These are phyloP conservation scores for Phaeosphaeria sp. DNA, from an alignment of 2,329 filamentous ascomycete species.

Conservation along the genomic window DNA sequence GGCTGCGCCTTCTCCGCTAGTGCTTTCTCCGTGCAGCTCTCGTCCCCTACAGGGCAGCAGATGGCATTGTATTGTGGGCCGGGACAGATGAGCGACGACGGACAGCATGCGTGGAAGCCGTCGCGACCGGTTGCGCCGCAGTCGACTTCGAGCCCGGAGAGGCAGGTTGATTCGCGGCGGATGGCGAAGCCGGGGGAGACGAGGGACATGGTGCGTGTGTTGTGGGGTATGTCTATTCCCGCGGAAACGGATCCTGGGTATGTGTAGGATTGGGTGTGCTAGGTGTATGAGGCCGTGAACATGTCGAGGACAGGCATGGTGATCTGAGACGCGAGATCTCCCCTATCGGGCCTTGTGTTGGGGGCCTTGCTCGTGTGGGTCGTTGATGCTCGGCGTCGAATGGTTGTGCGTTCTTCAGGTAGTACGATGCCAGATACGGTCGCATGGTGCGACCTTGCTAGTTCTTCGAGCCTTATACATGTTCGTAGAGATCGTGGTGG, in stretches of 20 bases:
- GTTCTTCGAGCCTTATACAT: neutral
- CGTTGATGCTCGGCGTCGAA: neutral
- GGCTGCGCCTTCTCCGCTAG: neutral
- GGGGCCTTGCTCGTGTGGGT: neutral
- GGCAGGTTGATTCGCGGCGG: slow-evolving; percentile 9
- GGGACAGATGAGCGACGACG: slow-evolving; percentile 7
- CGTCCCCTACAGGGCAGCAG: slow-evolving; percentile 7
- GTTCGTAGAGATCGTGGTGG: neutral
- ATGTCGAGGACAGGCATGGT: neutral
- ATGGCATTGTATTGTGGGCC: slow-evolving; percentile 9
- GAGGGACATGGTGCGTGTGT: neutral
- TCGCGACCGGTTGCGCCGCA: neutral
- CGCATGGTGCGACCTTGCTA: neutral
- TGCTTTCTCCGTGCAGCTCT: slow-evolving; percentile 1
- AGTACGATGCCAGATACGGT: neutral
- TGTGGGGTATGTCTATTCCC: neutral
- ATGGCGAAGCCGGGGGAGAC: slow-evolving; percentile 9
- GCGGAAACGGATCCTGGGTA: no score
- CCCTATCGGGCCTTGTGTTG: neutral
- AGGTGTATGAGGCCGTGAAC: neutral
- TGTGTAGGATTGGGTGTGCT: neutral
- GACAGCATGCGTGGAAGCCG: slow-evolving; percentile 11
- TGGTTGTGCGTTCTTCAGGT: neutral
- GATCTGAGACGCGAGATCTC: neutral
- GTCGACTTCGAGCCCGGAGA: slow-evolving; percentile 6